phyloP scores from a whole-genome alignment of 768 basidiomycete species.

The Lentinula lateritia region DNA sequence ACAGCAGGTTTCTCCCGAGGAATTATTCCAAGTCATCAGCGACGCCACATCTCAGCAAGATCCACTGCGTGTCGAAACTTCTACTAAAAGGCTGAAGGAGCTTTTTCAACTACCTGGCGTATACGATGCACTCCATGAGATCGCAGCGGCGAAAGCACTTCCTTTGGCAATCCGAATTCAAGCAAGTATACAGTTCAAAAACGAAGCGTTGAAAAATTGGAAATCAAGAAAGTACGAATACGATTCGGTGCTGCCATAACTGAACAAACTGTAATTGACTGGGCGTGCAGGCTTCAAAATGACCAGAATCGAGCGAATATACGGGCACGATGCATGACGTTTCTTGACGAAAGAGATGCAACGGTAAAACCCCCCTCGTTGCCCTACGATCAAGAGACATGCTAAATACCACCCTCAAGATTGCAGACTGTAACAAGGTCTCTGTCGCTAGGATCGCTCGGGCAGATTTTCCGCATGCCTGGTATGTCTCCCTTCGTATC shows the following conservation, averaged over 20 bases:
- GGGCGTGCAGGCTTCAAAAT: conserved; percentile 49
- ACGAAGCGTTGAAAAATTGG: conserved; percentile 71
- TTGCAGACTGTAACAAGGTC: conserved; percentile 72
- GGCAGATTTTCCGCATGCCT: conserved; percentile 66
- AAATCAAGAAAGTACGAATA: conserved; percentile 60
- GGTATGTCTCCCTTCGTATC: conserved; percentile 37
- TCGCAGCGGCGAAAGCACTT: conserved; percentile 56
- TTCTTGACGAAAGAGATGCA: conserved; percentile 76
- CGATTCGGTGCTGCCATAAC: background rate
- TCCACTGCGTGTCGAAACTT: conserved; percentile 45
- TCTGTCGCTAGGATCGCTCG: conserved; percentile 76
- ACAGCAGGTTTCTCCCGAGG: conserved; percentile 49
- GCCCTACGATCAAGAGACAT: background rate
- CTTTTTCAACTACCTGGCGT: conserved; percentile 67
- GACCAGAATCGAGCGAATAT: conserved; percentile 66
- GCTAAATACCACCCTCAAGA: conserved; percentile 35
- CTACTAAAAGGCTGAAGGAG: conserved; percentile 57
- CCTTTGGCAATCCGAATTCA: conserved; percentile 69
- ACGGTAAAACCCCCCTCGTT: conserved; percentile 39
- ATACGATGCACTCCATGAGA: conserved; percentile 66
- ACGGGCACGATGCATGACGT: conserved; percentile 54
- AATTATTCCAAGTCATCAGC: conserved; percentile 61
- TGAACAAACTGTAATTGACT: conserved; percentile 11
- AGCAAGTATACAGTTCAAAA: conserved; percentile 88
- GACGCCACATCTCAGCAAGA: conserved; percentile 68